Percentiles rank a stretch among this genome's conserved stretches.
These are phyloP conservation scores for button mushroom (Agaricus bisporus) DNA, from an alignment of 768 basidiomycete species.

Conservation along the genomic window DNA sequence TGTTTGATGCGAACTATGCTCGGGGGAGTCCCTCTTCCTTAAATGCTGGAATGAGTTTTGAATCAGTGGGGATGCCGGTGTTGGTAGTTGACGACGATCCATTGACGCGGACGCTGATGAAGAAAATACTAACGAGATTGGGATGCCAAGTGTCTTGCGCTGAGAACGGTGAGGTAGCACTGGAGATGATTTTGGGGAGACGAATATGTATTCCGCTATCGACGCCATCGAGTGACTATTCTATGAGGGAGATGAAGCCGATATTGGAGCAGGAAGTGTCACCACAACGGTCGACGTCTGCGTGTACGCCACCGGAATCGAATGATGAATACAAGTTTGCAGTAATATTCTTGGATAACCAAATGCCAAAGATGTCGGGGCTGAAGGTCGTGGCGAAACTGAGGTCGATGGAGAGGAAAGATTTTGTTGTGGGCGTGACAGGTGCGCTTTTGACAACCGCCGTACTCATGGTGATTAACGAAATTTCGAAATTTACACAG, in stretches of 20 bases:
- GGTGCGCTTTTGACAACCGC: slow-evolving; percentile 30
- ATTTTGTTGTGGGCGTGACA: slow-evolving; percentile 82
- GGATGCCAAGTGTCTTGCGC: slow-evolving; percentile 77
- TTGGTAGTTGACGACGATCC: slow-evolving; percentile 83
- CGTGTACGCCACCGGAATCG: slow-evolving; percentile 7
- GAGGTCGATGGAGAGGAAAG: slow-evolving; percentile 55
- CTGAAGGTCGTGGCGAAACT: slow-evolving; percentile 60
- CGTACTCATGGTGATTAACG: slow-evolving; percentile 1
- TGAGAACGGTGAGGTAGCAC: slow-evolving; percentile 76
- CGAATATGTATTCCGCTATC: slow-evolving; percentile 14
- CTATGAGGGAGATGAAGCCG: slow-evolving; percentile 25
- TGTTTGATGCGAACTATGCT: slow-evolving; percentile 32
- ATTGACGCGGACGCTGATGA: slow-evolving; percentile 77
- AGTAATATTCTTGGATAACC: slow-evolving; percentile 59
- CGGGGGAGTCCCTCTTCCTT: slow-evolving; percentile 34
- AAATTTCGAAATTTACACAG: slow-evolving; percentile 19
- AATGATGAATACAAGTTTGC: slow-evolving; percentile 35
- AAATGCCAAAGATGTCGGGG: slow-evolving; percentile 81
- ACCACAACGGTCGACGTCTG: slow-evolving; percentile 9
- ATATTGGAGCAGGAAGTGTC: slow-evolving; percentile 29
- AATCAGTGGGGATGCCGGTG: slow-evolving; percentile 47
- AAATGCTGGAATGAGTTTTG: slow-evolving; percentile 33
- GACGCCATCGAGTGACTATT: slow-evolving; percentile 35
- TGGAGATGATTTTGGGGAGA: slow-evolving; percentile 61
- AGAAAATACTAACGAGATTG: slow-evolving; percentile 66